Conservation (phyloP, 495 filamentous ascomycete genomes). For the Gamarada debralockiae region DNA sequence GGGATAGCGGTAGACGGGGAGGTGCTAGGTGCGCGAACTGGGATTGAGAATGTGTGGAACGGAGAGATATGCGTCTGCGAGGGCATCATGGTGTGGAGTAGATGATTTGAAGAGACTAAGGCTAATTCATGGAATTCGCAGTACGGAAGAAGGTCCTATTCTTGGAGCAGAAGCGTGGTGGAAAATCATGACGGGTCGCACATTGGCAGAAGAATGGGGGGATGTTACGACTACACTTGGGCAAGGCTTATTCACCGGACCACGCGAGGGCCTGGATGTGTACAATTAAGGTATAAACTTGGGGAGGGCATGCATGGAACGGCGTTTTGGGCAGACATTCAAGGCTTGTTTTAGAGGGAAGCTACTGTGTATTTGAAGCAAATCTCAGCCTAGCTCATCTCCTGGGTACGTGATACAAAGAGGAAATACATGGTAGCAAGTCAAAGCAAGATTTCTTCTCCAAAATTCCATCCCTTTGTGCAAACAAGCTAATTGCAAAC, state of each 20-base stretch:
- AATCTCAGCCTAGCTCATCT: neutral
- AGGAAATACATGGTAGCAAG: too few relatives aligned
- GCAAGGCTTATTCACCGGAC: too few relatives aligned
- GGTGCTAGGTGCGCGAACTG: neutral
- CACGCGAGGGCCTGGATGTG: too few relatives aligned
- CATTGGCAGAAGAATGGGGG: too few relatives aligned
- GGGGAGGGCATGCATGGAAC: neutral
- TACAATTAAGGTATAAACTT: neutral
- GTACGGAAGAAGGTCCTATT: constrained; percentile 90
- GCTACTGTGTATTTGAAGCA: neutral
- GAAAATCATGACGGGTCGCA: neutral
- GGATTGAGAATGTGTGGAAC: neutral
- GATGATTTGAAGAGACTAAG: neutral
- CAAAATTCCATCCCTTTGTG: too few relatives aligned
- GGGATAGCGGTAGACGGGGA: too few relatives aligned
- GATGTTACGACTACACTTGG: too few relatives aligned
- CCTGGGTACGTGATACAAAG: too few relatives aligned
- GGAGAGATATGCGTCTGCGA: too few relatives aligned
- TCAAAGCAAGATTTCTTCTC: too few relatives aligned
- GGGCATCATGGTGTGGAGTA: neutral
- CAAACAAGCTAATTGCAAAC: too few relatives aligned
- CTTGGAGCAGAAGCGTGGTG: constrained; percentile 68
- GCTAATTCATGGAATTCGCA: constrained; percentile 28
- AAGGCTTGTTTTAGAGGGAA: too few relatives aligned
- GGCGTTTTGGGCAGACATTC: constrained; percentile 10